A percentile compares a stretch with the other conserved stretches of the same genome.
Evolutionary conservation across 2,329 filamentous ascomycete species (phyloP).

Genomic region (Ophiosphaerella herpotricha): DNA sequence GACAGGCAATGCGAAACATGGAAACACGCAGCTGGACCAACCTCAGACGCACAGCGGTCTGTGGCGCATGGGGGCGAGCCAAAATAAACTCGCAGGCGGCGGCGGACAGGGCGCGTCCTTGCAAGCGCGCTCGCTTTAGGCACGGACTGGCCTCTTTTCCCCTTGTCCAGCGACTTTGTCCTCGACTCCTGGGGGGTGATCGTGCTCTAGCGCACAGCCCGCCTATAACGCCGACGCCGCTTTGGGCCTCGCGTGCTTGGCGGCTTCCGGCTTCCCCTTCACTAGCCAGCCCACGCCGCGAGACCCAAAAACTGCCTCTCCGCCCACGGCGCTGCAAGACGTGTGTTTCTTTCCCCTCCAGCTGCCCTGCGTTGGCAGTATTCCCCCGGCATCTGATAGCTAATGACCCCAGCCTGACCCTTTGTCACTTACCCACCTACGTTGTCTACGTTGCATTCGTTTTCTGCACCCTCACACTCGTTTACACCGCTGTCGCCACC

Average conservation of each 20-base stretch:
- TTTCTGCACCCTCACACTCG: conserved; percentile 26
- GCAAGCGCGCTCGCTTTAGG: too few relatives aligned
- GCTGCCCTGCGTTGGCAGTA: conserved; percentile 23
- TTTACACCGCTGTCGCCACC: conserved; percentile 19
- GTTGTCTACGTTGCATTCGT: conserved; percentile 10
- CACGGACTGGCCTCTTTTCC: conserved; percentile 3
- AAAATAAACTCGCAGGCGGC: conserved; percentile 19
- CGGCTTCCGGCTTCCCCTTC: neutral
- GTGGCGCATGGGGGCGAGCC: conserved; percentile 21
- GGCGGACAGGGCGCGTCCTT: too few relatives aligned
- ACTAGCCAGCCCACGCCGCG: neutral
- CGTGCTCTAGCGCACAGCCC: conserved; percentile 10
- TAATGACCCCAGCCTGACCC: conserved; percentile 19
- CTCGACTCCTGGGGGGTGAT: conserved; percentile 9
- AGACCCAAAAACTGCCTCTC: conserved; percentile 2
- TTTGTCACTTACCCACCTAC: too few relatives aligned
- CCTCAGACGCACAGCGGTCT: conserved; percentile 26
- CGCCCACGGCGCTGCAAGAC: conserved; percentile 1
- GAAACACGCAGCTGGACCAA: neutral
- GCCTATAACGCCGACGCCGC: neutral
- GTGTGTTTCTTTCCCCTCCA: conserved; percentile 16
- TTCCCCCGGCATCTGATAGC: conserved; percentile 6
- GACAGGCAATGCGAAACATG: conserved; percentile 22
- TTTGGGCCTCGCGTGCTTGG: too few relatives aligned
- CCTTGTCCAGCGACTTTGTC: conserved; percentile 17